Percentiles rank a stretch among this genome's conserved stretches.
These are phyloP conservation scores for Carpinus viminea DNA, from an alignment of 306 rosid species.

Conservation along the genomic window DNA sequence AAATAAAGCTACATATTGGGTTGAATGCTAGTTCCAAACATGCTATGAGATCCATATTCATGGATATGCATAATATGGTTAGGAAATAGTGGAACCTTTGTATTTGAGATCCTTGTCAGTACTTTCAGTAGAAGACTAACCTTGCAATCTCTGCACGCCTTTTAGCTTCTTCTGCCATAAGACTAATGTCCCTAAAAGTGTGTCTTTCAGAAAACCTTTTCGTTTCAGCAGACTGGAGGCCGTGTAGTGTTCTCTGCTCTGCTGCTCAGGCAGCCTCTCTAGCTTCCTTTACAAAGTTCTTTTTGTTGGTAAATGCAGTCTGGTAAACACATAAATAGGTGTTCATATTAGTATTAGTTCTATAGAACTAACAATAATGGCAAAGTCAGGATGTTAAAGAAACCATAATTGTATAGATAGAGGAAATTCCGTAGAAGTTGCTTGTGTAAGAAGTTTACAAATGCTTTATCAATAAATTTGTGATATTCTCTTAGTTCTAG, in stretches of 20 bases:
- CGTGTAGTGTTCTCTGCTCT: slow-evolving; percentile 72
- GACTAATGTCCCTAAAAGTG: slow-evolving; percentile 59
- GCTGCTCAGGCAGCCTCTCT: slow-evolving; percentile 77
- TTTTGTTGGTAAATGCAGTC: slow-evolving; percentile 73
- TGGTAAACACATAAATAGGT: slow-evolving; percentile 35
- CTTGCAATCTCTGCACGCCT: slow-evolving; percentile 78
- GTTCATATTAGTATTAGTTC: background rate
- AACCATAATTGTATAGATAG: background rate
- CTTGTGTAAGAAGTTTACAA: background rate
- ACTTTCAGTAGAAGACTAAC: slow-evolving; percentile 29
- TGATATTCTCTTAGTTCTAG: background rate
- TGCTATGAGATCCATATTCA: too few species aligned
- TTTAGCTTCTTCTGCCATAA: slow-evolving; percentile 77
- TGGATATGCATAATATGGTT: too few species aligned
- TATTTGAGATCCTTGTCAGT: background rate
- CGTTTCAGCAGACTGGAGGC: slow-evolving; percentile 45
- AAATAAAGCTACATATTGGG: too few species aligned
- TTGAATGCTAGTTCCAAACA: too few species aligned
- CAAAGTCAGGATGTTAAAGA: background rate
- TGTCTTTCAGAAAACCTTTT: slow-evolving; percentile 46
- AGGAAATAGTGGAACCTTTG: too few species aligned
- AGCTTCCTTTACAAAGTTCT: slow-evolving; percentile 69
- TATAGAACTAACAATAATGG: background rate
- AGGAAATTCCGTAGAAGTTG: background rate
- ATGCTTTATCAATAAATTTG: background rate